Conservation (phyloP, 2,329 filamentous ascomycete species). For the Penicillium sp. region DNA sequence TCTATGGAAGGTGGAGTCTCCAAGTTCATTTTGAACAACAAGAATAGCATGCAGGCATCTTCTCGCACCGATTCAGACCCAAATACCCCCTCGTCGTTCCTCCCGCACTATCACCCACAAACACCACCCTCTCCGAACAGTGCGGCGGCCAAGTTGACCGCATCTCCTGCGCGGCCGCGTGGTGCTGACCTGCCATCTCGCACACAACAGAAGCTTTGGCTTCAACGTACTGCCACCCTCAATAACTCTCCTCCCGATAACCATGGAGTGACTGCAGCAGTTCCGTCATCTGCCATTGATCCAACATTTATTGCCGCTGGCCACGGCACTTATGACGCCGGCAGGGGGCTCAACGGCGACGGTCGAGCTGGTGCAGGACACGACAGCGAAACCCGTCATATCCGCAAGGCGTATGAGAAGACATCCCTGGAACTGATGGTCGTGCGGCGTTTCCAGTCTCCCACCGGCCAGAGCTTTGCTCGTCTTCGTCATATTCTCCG, state of each 20-base stretch:
- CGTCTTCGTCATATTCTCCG: slow-evolving; percentile 28
- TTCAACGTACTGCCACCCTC: slow-evolving; percentile 39
- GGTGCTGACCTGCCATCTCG: slow-evolving; percentile 38
- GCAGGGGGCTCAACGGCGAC: slow-evolving; percentile 25
- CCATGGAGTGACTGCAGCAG: slow-evolving; percentile 27
- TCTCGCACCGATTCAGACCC: slow-evolving; percentile 37
- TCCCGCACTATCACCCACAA: slow-evolving; percentile 42
- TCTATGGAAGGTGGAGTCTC: slow-evolving; percentile 43
- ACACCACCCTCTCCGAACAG: slow-evolving; percentile 37
- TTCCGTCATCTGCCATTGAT: slow-evolving; percentile 31
- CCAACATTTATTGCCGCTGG: slow-evolving; percentile 26
- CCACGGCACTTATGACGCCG: slow-evolving; percentile 25
- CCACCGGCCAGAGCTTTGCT: slow-evolving; percentile 37
- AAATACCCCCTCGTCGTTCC: slow-evolving; percentile 41
- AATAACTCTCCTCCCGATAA: slow-evolving; percentile 39
- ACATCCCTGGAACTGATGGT: slow-evolving; percentile 37
- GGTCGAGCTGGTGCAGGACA: slow-evolving; percentile 22
- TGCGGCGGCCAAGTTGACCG: slow-evolving; percentile 22
- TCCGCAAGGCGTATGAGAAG: slow-evolving; percentile 40
- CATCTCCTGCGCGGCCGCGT: slow-evolving; percentile 28
- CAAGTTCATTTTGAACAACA: slow-evolving; percentile 35
- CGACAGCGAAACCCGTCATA: slow-evolving; percentile 33
- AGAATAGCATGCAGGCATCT: slow-evolving; percentile 24
- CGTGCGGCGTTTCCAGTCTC: slow-evolving; percentile 39
- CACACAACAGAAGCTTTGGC: slow-evolving; percentile 43